Evolutionary conservation across 2,329 filamentous ascomycete genomes (phyloP), one percentile per base, ranked within the genome.

Genomic region (Penicillium sp.): DNA sequence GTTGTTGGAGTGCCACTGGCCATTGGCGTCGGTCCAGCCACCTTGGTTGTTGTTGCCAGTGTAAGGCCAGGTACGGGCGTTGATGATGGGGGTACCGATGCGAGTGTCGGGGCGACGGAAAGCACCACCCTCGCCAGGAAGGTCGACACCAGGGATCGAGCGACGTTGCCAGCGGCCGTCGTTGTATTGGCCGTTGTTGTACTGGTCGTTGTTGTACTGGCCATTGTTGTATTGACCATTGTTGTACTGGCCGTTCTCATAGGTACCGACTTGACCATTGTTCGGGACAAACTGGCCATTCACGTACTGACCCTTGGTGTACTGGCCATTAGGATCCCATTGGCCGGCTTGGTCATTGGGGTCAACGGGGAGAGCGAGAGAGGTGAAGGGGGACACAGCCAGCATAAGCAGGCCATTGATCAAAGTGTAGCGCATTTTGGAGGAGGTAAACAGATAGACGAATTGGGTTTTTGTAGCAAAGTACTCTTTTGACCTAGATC

Each of bases 251-350:
- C 52, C 52, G 14, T 49, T 49, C 20, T 49, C 35, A 23, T 52
- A 40, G 26, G 27, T 36, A 24, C 50, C 47, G 26, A 47, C 31
- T 29, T 44, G 36, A 32, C 47, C 23, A n/a, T 54, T 35, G 41
- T 57, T 52, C 9, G 51, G 31, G 34, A 57, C 37, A 7, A 57
- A 57, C 22, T 53, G 31, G 6, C 56, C 56, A 6, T 54, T 48
- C 20, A 42, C 35, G 28, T 57, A 59, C 13, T 57, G 48, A 4
- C 55, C 52, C 34, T 56, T 57, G 23, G 47, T 49, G 42, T 59
- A 57, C 23, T 57, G 51, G 13, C 55, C 56, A 42, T 42, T 53
- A 2, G 55, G 55, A 6, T 59, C 55, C 55, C 55, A 57, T 6
- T 52, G 47, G 18, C 50, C 57, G 22, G 49, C 32, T n/a, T 55